Evolutionary conservation across 176 grass and related monocot species (phyloP).

Genomic region (Carex cristatella): DNA sequence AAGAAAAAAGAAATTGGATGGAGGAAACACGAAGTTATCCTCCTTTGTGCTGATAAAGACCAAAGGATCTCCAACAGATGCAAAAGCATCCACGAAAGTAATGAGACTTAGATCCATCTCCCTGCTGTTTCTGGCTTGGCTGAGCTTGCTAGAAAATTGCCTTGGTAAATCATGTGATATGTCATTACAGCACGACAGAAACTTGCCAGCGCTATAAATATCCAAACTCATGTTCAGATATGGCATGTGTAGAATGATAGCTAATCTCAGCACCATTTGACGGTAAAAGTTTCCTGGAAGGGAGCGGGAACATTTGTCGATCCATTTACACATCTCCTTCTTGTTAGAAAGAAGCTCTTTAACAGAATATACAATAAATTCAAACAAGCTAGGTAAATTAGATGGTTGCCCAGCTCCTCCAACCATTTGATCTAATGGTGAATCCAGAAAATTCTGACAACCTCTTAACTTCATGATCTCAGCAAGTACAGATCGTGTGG

Average conservation of each 20-base stretch:
- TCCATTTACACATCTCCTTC: conserved; percentile 21
- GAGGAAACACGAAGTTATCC: not conserved
- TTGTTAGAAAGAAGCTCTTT: conserved; percentile 18
- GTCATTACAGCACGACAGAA: not conserved
- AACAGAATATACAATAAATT: conserved; percentile 24
- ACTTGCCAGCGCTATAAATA: conserved; percentile 19
- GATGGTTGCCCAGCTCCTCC: not conserved
- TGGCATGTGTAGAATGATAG: conserved; percentile 38
- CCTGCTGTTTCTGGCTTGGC: not conserved
- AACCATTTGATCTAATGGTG: conserved; percentile 27
- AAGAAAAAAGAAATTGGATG: conserved; percentile 32
- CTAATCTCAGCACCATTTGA: conserved; percentile 40
- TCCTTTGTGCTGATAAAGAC: conserved; percentile 40
- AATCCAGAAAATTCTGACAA: conserved; percentile 33
- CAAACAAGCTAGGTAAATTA: not conserved
- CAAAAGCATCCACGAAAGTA: conserved; percentile 51
- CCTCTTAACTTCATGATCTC: conserved; percentile 45
- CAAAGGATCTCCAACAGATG: conserved; percentile 38
- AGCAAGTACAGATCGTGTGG: conserved; percentile 47
- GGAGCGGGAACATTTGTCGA: conserved; percentile 8
- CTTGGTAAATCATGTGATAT: conserved; percentile 34
- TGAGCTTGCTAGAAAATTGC: conserved; percentile 38
- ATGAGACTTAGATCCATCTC: not conserved
- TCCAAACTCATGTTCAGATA: conserved; percentile 11
- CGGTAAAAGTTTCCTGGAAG: not conserved